A percentile compares a stretch with the other conserved stretches of the same genome.
Conservation (phyloP, 805 yeast genomes). For the Saturnispora halmiae region DNA sequence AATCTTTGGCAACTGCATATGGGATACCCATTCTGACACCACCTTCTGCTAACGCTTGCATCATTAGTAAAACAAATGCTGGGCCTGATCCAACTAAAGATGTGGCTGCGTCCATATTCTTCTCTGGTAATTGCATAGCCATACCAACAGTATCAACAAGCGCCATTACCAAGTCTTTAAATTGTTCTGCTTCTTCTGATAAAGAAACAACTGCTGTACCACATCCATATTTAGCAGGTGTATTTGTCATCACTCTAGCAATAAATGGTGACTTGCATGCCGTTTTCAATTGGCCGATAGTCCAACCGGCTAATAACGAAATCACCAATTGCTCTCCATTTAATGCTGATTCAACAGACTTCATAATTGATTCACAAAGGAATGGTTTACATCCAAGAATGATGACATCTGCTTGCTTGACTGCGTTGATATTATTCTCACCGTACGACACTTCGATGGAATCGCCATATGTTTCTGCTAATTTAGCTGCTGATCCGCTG, state of each 20-base stretch:
- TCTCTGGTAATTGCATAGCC: constrained; percentile 67
- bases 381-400: constrained; percentile 87
- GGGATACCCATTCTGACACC: constrained; percentile 94
- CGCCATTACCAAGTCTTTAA: constrained; percentile 40
- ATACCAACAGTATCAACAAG: constrained; percentile 59
- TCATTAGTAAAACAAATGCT: constrained; percentile 80
- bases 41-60: constrained; percentile 90
- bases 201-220: constrained; percentile 93
- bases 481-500: constrained; percentile 38
- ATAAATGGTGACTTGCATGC: constrained; percentile 43
- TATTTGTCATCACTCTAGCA: constrained; percentile 95
- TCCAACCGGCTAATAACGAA: constrained; percentile 88
- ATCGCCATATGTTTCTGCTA: constrained; percentile 42
- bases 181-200: constrained; percentile 38
- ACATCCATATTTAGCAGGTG: constrained; percentile 86
- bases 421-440: constrained; percentile 47
- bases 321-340: constrained; percentile 37
- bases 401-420: constrained; percentile 55
- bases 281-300: constrained; percentile 54
- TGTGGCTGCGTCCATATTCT: constrained; percentile 94
- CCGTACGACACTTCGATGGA: constrained; percentile 45
- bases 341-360: constrained; percentile 39
- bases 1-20: constrained; percentile 65
- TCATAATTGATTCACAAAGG: constrained; percentile 51
- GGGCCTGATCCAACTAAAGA: constrained; percentile 95